Evolutionary conservation across 768 basidiomycete genomes (phyloP).

Genomic region (Tricholoma hemisulphureum): DNA sequence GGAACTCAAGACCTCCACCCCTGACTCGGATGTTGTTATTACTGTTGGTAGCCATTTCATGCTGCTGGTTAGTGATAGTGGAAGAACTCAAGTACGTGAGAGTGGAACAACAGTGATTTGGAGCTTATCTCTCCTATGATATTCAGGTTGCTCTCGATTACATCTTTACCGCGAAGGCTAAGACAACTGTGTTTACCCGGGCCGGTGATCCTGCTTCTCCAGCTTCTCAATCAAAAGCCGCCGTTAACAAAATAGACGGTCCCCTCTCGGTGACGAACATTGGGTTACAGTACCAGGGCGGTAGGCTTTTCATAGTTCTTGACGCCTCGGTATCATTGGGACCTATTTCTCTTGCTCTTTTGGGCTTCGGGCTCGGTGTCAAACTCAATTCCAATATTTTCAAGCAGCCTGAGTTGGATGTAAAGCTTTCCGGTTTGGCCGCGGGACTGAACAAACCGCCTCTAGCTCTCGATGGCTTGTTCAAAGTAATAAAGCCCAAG

Average conservation of each 20-base stretch:
- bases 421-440: not conserved
- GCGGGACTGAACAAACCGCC: not conserved
- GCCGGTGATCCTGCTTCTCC: too few species aligned
- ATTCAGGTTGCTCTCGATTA: not conserved
- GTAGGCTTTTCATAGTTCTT: conserved; percentile 3
- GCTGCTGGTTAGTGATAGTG: not conserved
- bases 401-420: not conserved
- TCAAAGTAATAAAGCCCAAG: not conserved
- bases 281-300: too few species aligned
- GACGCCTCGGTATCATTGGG: conserved; percentile 3
- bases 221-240: too few species aligned
- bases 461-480: not conserved
- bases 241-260: too few species aligned
- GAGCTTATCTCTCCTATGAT: not conserved
- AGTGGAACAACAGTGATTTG: too few species aligned
- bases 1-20: not conserved
- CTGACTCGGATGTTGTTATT: not conserved
- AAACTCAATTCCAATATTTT: not conserved
- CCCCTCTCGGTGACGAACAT: too few species aligned
- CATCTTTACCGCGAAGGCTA: not conserved
- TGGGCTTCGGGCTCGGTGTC: conserved; percentile 1
- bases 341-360: not conserved
- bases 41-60: not conserved
- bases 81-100: not conserved
- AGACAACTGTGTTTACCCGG: too few species aligned